Conservation (phyloP, 2,329 filamentous ascomycete species). For the Cercospora berteroae region DNA sequence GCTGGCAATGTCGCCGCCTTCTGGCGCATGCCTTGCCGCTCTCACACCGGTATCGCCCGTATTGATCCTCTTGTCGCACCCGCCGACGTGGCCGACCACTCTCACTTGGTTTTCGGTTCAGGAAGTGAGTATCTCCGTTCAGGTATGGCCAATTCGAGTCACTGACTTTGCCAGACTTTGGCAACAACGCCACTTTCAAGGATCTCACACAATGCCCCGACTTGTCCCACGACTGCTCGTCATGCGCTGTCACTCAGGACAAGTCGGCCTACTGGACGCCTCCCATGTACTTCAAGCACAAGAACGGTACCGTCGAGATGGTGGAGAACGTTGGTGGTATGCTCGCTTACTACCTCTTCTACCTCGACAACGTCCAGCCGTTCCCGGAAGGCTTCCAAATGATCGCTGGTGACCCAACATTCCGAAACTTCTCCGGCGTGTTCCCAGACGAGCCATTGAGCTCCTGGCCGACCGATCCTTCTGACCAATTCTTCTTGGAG, state of each 20-base stretch:
- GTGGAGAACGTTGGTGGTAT: slow-evolving; percentile 78
- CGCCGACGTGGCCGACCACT: slow-evolving; percentile 61
- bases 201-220: slow-evolving; percentile 63
- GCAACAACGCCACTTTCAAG: slow-evolving; percentile 55
- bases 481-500: slow-evolving; percentile 66
- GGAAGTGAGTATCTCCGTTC: slow-evolving; percentile 58
- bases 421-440: slow-evolving; percentile 68
- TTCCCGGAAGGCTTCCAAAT: slow-evolving; percentile 79
- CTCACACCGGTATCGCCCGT: slow-evolving; percentile 65
- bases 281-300: slow-evolving; percentile 71
- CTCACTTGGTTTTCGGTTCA: slow-evolving; percentile 73
- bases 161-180: slow-evolving; percentile 57
- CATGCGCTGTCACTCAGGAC: slow-evolving; percentile 75
- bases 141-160: too few relatives aligned
- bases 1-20: slow-evolving; percentile 57
- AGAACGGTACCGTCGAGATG: slow-evolving; percentile 64
- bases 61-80: slow-evolving; percentile 74
- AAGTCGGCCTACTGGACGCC: slow-evolving; percentile 86
- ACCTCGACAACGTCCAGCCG: slow-evolving; percentile 62
- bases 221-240: slow-evolving; percentile 65
- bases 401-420: slow-evolving; percentile 69
- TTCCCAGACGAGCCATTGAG: slow-evolving; percentile 69
- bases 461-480: slow-evolving; percentile 62
- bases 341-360: slow-evolving; percentile 85
- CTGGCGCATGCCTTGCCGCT: slow-evolving; percentile 85